A percentile compares a stretch with the other conserved stretches of the same genome.
These are phyloP conservation scores for Leccinum disarticulatum DNA, from an alignment of 768 basidiomycete species.

Conservation along the genomic window DNA sequence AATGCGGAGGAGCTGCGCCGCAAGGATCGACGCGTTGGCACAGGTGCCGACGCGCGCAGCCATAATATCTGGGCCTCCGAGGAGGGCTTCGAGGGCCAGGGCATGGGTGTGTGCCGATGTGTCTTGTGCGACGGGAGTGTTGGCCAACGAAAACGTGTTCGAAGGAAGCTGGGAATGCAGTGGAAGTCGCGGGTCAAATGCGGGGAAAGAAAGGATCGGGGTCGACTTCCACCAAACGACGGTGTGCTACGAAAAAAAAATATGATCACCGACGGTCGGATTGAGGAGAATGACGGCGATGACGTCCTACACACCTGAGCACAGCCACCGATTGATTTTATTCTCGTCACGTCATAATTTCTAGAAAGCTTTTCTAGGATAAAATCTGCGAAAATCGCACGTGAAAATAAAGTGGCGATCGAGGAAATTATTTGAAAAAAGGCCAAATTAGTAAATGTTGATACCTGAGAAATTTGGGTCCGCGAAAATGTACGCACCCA, in stretches of 20 bases:
- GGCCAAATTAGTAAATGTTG: conserved; percentile 37
- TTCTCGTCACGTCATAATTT: conserved; percentile 67
- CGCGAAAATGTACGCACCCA: conserved; percentile 55
- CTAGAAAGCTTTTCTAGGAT: conserved; percentile 72
- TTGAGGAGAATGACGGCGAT: background rate
- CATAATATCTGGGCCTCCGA: conserved; percentile 79
- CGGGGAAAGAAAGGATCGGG: conserved; percentile 67
- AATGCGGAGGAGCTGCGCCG: conserved; percentile 75
- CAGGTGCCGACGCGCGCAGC: conserved; percentile 72
- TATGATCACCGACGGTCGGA: conserved; percentile 2
- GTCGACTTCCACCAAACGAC: conserved; percentile 88
- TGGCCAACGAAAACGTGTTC: conserved; percentile 67
- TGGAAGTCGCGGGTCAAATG: conserved; percentile 68
- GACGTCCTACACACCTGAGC: conserved; percentile 58
- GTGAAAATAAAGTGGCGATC: conserved; percentile 34
- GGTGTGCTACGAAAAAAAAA: conserved; percentile 46
- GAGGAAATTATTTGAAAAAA: conserved; percentile 27
- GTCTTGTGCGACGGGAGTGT: conserved; percentile 74
- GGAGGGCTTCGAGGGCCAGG: conserved; percentile 67
- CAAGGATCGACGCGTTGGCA: conserved; percentile 65
- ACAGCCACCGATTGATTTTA: conserved; percentile 75
- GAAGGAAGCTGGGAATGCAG: conserved; percentile 68
- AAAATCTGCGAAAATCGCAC: conserved; percentile 49
- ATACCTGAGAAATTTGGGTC: conserved; percentile 60
- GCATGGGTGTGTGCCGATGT: conserved; percentile 81